Conservation (phyloP, 139 green algal genomes). For the Raphidocelis subcapitata region DNA sequence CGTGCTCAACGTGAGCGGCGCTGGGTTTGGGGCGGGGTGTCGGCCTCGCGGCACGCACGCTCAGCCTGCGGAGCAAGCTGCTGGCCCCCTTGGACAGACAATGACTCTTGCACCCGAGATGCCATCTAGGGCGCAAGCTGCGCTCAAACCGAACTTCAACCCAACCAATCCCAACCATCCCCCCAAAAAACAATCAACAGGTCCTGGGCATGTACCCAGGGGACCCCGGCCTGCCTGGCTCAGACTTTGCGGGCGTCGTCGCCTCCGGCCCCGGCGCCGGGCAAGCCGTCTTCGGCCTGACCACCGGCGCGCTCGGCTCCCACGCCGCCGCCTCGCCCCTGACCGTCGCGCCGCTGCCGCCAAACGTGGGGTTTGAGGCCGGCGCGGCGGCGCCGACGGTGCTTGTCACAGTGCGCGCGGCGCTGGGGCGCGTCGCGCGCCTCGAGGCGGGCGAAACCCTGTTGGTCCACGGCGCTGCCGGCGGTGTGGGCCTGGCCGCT, state of each 20-base stretch:
- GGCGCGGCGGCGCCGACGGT: conserved; percentile 65
- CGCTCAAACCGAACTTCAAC: no score
- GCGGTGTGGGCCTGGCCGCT: conserved; percentile 73
- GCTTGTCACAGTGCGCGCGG: conserved; percentile 52
- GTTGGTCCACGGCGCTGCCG: conserved; percentile 61
- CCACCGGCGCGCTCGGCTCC: conserved; percentile 62
- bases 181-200: background rate
- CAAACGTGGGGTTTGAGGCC: conserved; percentile 57
- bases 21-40: no score
- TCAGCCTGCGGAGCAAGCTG: no score
- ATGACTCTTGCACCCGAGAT: no score
- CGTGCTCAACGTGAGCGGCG: conserved; percentile 62
- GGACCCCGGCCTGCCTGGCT: conserved; percentile 53
- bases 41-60: no score
- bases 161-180: background rate
- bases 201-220: conserved; percentile 75
- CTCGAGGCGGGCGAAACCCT: conserved; percentile 36
- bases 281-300: conserved; percentile 72
- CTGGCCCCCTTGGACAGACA: no score
- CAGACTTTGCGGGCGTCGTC: conserved; percentile 62
- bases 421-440: conserved; percentile 30
- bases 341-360: conserved; percentile 62
- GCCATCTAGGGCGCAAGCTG: no score
- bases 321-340: conserved; percentile 48
- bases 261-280: conserved; percentile 34